phyloP scores from a whole-genome alignment of 208 protist genomes.

The Acanthamoeba healyi region DNA sequence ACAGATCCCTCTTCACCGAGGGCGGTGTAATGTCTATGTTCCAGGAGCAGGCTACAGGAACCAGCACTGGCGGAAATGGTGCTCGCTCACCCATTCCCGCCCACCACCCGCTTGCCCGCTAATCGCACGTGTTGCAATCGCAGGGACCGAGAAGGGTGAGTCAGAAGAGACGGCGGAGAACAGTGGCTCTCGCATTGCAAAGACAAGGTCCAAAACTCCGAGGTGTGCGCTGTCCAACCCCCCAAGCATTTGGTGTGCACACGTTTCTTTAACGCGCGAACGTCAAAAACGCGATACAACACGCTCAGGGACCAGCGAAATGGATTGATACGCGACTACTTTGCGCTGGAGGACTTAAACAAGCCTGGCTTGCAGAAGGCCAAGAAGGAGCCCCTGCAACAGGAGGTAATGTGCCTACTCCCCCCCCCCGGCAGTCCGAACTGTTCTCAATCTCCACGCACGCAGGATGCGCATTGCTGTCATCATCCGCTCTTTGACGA shows the following conservation, averaged over 20 bases:
- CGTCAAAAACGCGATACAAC: not conserved
- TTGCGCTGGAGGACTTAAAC: not conserved
- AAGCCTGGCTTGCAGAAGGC: conserved; percentile 17
- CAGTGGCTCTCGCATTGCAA: too few species aligned
- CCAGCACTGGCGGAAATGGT: not conserved
- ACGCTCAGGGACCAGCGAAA: not conserved
- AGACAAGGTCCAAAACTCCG: too few species aligned
- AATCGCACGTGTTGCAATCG: too few species aligned
- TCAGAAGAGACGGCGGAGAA: too few species aligned
- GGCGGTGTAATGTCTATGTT: conserved; percentile 4
- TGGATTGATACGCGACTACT: not conserved
- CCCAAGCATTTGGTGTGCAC: too few species aligned
- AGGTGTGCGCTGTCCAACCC: too few species aligned
- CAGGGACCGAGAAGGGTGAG: too few species aligned
- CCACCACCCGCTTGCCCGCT: too few species aligned
- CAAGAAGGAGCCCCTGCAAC: conserved; percentile 26
- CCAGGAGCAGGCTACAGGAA: not conserved
- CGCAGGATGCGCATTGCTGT: not conserved
- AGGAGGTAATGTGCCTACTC: too few species aligned
- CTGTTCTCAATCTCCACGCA: not conserved
- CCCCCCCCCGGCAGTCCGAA: not conserved
- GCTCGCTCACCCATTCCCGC: too few species aligned
- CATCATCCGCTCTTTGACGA: conserved; percentile 18
- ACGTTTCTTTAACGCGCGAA: not conserved
- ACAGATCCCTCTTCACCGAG: not conserved